Base-by-base conservation (phyloP, 805 yeast genomes). In the Sugiyamaella smithiae region DNA sequence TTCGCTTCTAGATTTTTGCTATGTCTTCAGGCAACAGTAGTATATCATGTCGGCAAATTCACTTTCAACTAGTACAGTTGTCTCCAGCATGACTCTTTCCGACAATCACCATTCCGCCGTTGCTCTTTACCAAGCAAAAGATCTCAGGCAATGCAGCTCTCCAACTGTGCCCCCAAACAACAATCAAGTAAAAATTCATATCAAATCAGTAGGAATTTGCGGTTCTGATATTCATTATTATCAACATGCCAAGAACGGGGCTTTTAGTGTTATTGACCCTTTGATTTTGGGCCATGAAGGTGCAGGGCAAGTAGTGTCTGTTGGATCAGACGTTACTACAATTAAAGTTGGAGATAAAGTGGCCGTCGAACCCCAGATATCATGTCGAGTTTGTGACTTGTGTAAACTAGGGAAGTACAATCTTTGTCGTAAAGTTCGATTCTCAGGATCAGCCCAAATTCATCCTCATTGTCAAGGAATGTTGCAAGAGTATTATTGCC, bases 381-480 rank as follows among this genome's bases (percentile, higher is more conserved):
- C 95, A 71, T 93, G 99, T 74, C 74, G 76, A 56, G 86, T 89
- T 69, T 93, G 99, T 75, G 89, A 90, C 69, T 88, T 90, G 78
- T 93, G 99, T 75, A 78, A 74, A 67, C 81, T 90, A 53, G 96
- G 97, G 54, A 93, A 95, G 78, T 91, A 99, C 65, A 93, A 93
- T 74, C 78, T 93, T 67, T 93, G 99, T 76, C 88, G 93, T 55
- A 78, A 95, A 61, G 91, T 93, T 59, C 84, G 99, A 48, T 68
- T 68, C 64, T 65, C 64, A 59, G 57, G 65, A 40, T 64, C 70
- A 11, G 38, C 38, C 3, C 38, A 35, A 68, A 33, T 77, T 72
- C 95, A 88, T 48, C 95, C 99, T 49, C 99, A 93, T 69, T 98
- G 99, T 67, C 84, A 87, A 65, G 99, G 99, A 68, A 85, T 91